These are phyloP conservation scores for Pseudisothecium myosuroides DNA, from an alignment of 225 moss, liverwort and hornwort species.

Conservation along the genomic window DNA sequence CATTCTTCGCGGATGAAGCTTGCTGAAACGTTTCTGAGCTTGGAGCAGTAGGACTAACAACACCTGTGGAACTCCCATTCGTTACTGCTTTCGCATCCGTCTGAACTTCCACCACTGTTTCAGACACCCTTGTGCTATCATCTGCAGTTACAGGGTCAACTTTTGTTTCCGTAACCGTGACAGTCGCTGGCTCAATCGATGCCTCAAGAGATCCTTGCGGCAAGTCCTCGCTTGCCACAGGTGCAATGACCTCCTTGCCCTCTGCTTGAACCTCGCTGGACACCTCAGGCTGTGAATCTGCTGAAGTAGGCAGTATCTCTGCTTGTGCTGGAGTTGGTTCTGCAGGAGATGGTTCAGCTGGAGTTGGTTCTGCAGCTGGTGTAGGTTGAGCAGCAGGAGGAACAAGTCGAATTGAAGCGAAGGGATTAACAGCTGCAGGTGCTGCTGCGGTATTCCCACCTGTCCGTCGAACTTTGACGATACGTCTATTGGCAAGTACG, in stretches of 20 bases:
- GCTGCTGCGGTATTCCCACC: constrained; percentile 10
- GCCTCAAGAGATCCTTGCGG: neutral
- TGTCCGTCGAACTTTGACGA: constrained; percentile 76
- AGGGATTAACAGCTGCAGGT: constrained; percentile 41
- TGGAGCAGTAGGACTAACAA: constrained; percentile 39
- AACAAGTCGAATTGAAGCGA: constrained; percentile 54
- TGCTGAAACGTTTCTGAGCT: constrained; percentile 73
- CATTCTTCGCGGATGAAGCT: constrained; percentile 72
- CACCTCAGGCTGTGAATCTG: neutral
- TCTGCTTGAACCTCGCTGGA: neutral
- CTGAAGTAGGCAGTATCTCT: neutral
- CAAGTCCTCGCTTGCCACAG: neutral
- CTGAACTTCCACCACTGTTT: neutral
- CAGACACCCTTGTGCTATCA: neutral
- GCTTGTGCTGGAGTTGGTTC: neutral
- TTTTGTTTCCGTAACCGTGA: neutral
- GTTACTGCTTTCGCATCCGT: constrained; percentile 13
- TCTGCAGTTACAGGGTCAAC: neutral
- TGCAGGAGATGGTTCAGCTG: neutral
- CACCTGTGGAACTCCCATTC: constrained; percentile 25
- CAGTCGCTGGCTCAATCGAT: neutral
- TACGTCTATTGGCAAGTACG: constrained; percentile 73
- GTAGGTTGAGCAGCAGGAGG: constrained; percentile 26
- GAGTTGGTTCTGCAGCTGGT: neutral
- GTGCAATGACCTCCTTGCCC: constrained; percentile 1